Evolutionary conservation across 2,329 filamentous ascomycete genomes (phyloP).

Genomic region (Colletotrichum camelliae): DNA sequence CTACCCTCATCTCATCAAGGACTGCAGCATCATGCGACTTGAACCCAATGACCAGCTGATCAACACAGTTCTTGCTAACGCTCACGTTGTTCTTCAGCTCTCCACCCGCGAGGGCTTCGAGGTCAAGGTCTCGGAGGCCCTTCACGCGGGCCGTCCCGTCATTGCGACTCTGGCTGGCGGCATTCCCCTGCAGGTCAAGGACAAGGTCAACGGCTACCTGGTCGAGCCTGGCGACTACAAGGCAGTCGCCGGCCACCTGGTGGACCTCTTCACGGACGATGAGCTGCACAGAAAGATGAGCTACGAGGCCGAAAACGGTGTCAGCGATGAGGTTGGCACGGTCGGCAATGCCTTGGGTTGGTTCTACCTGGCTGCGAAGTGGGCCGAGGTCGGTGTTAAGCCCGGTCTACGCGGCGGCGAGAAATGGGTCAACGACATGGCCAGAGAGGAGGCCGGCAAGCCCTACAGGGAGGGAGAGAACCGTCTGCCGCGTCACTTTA

Average conservation of each 20-base stretch:
- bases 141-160: conserved; percentile 80
- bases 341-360: conserved; percentile 79
- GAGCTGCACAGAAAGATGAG: conserved; percentile 72
- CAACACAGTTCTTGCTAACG: conserved; percentile 76
- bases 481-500: conserved; percentile 58
- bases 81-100: conserved; percentile 77
- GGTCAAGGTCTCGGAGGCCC: conserved; percentile 83
- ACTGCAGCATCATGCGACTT: conserved; percentile 78
- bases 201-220: conserved; percentile 75
- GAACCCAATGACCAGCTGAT: conserved; percentile 81
- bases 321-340: conserved; percentile 83
- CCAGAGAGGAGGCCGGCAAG: conserved; percentile 66
- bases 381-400: conserved; percentile 58
- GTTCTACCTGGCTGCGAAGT: conserved; percentile 77
- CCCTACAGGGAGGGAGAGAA: conserved; percentile 66
- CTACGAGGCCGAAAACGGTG: conserved; percentile 65
- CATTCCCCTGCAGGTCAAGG: conserved; percentile 78
- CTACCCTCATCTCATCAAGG: conserved; percentile 65
- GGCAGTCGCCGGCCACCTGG: conserved; percentile 70
- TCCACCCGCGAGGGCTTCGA: conserved; percentile 86
- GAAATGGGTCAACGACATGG: conserved; percentile 77
- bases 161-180: conserved; percentile 80
- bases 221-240: conserved; percentile 74
- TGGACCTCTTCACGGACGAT: conserved; percentile 69
- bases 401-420: conserved; percentile 61